Evolutionary conservation across 768 basidiomycete genomes (phyloP), one percentile per base, ranked within the genome.

Genomic region (Xerocomus spinulosus): DNA sequence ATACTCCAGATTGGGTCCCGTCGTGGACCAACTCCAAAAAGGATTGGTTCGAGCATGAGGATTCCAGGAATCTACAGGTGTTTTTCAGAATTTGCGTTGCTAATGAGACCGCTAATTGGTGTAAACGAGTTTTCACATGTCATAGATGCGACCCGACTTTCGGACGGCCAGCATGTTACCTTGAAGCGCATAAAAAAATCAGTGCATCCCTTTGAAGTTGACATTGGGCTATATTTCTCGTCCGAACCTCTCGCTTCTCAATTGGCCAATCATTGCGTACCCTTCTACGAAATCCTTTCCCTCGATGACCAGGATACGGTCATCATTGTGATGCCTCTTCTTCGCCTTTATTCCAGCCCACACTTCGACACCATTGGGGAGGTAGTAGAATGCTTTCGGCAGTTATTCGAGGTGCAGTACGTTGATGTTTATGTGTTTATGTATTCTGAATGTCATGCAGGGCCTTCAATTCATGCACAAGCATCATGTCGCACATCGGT

Each of bases 321-420:
- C 21, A 60, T 60, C 26, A 51, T 68, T 10, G 59, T 65, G n/a
- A 70, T 69, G 63, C 72, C 72, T 2, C 48, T 67, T 4, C 57
- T 73, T 6, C 60, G 72, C 40, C 20, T 14, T 0, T 61, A 52
- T 35, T 42, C 61, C n/a, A 38, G 56, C 15, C 60, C 59, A 9
- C 56, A 20, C 3, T 69, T 70, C 41, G 54, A 61, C 39, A 64
- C 57, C 0, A 17, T 67, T 6, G 66, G 65, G 1, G 68, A 70
- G 42, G 61, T 46, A 7, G 49, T 68, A 10, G 62, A 64, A 10
- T 67, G 60, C 24, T 54, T 68, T 45, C 42, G 54, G 3, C 63
- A 70, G 30, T 38, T 62, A 3, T 60, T 67, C 28, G 66, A 64
- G 56, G 66, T 62, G 33, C 17, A 8, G 33, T 17, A 17, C 15